Conservation (phyloP, 768 basidiomycete genomes). For the Phanerochaete carnosa region DNA sequence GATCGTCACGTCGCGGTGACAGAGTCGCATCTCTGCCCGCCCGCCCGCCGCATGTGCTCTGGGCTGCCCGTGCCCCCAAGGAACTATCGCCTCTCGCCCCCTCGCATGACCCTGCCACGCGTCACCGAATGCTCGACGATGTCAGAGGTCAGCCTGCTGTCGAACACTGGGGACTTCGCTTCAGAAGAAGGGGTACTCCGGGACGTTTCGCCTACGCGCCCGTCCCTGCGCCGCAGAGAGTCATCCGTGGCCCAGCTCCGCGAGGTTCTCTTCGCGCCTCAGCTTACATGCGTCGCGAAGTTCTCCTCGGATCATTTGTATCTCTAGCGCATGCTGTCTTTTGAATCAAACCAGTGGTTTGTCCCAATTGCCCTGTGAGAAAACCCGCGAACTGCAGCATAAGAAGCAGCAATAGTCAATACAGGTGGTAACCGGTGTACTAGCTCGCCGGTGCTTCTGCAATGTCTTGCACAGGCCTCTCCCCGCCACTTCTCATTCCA, state of each 20-base stretch:
- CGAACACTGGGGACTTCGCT: neutral
- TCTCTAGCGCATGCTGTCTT: neutral
- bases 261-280: neutral
- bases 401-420: neutral
- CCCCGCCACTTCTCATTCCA: slow-evolving; percentile 27
- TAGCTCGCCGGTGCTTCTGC: neutral
- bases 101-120: neutral
- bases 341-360: neutral
- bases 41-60: neutral
- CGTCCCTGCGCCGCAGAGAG: neutral
- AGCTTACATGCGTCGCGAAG: neutral
- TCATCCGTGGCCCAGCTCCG: neutral
- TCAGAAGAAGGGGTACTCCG: neutral
- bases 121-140: neutral
- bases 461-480: neutral
- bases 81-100: neutral
- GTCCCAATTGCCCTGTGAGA: neutral
- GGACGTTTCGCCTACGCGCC: neutral
- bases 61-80: neutral
- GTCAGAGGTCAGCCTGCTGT: neutral
- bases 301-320: neutral
- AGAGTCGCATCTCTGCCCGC: neutral
- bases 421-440: neutral
- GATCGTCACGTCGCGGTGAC: neutral
- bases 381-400: neutral